Conservation (phyloP, 169 alveolate genomes). For the Plasmodium billcollinsi region DNA sequence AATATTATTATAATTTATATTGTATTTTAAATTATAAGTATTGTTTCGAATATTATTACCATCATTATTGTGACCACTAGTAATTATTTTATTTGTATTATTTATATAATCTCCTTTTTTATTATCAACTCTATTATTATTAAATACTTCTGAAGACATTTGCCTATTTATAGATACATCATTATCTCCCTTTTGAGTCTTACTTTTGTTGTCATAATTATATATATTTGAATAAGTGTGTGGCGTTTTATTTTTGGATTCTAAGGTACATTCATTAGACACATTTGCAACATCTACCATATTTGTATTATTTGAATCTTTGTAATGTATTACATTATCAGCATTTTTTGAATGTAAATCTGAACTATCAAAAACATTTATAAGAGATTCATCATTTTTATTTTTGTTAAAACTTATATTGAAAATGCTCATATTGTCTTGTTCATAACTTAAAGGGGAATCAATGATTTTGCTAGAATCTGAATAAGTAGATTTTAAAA, state of each 20-base stretch:
- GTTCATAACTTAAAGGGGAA: constrained; percentile 20
- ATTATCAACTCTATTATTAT: not conserved
- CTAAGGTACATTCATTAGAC: not conserved
- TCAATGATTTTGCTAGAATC: constrained; percentile 57
- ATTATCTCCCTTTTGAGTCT: constrained; percentile 1
- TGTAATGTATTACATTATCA: constrained; percentile 1
- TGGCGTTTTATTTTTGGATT: not conserved
- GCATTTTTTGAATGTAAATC: not conserved
- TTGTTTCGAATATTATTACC: not conserved
- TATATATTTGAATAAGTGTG: too few species aligned
- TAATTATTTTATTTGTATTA: constrained; percentile 9
- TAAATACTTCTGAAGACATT: not conserved
- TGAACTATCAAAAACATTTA: constrained; percentile 5
- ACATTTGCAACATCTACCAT: not conserved
- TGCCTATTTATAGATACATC: not conserved
- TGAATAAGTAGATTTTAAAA: constrained; percentile 44
- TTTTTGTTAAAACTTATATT: not conserved
- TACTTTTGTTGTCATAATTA: not conserved
- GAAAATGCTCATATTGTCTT: not conserved
- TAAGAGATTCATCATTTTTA: not conserved
- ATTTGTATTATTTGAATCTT: not conserved
- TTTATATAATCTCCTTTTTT: not conserved
- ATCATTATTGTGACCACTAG: not conserved
- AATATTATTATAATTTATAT: too few species aligned
- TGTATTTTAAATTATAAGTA: too few species aligned